Conservation (phyloP, 2,329 filamentous ascomycete species). For the Claviceps cyperi region DNA sequence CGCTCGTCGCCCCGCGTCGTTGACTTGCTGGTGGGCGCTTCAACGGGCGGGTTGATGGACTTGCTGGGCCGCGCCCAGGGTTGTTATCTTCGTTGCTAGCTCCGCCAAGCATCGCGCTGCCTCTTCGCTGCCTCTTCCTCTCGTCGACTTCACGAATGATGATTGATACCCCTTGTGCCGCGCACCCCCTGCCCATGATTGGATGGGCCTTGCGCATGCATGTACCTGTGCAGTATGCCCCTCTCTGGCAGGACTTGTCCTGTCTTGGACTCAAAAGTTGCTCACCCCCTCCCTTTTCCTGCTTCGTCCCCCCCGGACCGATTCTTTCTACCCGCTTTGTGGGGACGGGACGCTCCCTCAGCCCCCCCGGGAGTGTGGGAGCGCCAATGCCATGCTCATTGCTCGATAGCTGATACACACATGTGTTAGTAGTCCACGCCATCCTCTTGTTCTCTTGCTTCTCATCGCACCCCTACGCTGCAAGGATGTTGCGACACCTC, state of each 20-base stretch:
- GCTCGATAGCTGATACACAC: neutral
- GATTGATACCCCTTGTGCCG: neutral
- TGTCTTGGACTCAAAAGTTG: slow-evolving; percentile 1
- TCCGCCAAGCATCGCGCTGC: neutral
- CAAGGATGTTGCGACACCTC: slow-evolving; percentile 3
- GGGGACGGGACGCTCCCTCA: slow-evolving; percentile 5
- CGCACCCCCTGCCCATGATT: neutral
- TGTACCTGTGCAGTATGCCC: too few species aligned
- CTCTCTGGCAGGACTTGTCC: neutral
- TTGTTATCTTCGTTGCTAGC: neutral
- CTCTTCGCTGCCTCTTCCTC: neutral
- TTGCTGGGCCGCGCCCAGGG: neutral
- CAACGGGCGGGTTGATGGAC: neutral
- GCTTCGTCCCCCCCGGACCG: neutral
- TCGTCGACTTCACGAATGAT: too few species aligned
- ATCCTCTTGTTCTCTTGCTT: neutral
- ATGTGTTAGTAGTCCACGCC: neutral
- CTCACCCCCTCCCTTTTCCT: slow-evolving; percentile 1
- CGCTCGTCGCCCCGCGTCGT: neutral
- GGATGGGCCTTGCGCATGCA: too few species aligned
- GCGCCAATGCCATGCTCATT: too few species aligned
- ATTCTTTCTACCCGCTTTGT: slow-evolving; percentile 5
- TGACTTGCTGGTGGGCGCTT: neutral
- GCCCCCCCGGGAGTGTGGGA: neutral
- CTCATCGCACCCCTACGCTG: neutral